Evolutionary conservation across 2,329 filamentous ascomycete species (phyloP), one percentile per base, ranked within the genome.

Genomic region (Nemania sp.): DNA sequence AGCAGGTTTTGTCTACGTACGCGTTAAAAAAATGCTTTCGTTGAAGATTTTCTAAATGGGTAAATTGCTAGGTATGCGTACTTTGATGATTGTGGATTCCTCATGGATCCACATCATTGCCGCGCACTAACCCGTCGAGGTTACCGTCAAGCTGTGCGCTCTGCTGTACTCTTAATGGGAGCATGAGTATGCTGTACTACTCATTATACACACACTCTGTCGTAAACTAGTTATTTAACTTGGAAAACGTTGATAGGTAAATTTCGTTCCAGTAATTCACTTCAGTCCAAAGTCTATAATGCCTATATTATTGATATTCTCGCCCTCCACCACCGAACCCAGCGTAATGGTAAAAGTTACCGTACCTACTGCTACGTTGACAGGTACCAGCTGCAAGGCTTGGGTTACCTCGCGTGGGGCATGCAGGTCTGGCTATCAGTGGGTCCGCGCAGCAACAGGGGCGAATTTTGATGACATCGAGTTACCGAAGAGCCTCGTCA

Each of bases 391-490:
- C 29, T 22, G 32, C 32, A 52, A 29, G 45, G 45, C 27, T 59
- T 35, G 29, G 29, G 24, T 29, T 35, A 51, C 13, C 11, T 27
- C 13, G 41, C 24, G 45, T 41, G 43, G 57, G 51, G 43, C n/a
- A 49, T 59, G 56, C 56, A 47, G 38, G 38, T 41, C 38, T 35
- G 43, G 55, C 24, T 41, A 57, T 22, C 41, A 29, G 55, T 47
- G 55, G 55, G 47, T 47, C n/a, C 45, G 18, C n/a, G 45, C 22
- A 47, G 45, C 45, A 18, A 4, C 13, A 27, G 35, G 56, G 41
- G 27, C n/a, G 20, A 32, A 24, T 20, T 59, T 59, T 13, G 45
- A 29, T 51, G 27, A 27, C 27, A 60, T 38, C 22, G 57, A 35
- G 32, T 27, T 51, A 43, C 20, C 22, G 35, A 60, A 35, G 43